phyloP scores from a whole-genome alignment of 2,329 filamentous ascomycete species.

The Chalaropsis ovoidea region DNA sequence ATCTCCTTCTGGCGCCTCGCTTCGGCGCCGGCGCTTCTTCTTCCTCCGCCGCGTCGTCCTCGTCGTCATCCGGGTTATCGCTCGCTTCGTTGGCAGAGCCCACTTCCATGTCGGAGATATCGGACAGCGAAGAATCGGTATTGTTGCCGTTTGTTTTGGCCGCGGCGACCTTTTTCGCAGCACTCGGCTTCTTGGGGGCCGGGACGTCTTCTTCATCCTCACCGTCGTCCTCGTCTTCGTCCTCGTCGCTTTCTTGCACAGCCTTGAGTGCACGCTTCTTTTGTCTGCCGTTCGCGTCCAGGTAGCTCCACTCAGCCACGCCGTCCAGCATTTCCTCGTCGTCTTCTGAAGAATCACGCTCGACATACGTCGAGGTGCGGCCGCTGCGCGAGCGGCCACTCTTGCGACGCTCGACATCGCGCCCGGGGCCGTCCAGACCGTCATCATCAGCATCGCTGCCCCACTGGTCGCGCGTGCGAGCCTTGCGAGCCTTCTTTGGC shows the following conservation, averaged over 20 bases:
- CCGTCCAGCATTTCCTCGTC: slow-evolving; percentile 53
- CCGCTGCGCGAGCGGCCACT: slow-evolving; percentile 42
- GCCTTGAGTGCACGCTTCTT: slow-evolving; percentile 23
- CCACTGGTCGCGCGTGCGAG: slow-evolving; percentile 21
- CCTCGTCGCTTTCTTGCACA: slow-evolving; percentile 26
- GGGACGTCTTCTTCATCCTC: slow-evolving; percentile 2
- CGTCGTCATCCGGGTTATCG: not conserved
- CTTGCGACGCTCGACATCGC: slow-evolving; percentile 41
- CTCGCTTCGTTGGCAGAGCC: slow-evolving; percentile 1
- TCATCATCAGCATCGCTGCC: slow-evolving; percentile 24
- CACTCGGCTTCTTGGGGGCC: slow-evolving; percentile 4
- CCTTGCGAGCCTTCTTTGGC: slow-evolving; percentile 21
- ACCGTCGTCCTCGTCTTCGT: slow-evolving; percentile 27
- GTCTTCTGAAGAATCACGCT: slow-evolving; percentile 48
- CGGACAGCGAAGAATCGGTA: slow-evolving; percentile 24
- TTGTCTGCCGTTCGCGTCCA: slow-evolving; percentile 30
- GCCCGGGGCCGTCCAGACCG: not conserved
- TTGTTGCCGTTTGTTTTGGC: slow-evolving; percentile 14
- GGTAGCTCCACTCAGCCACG: slow-evolving; percentile 50
- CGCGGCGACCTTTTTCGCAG: not conserved
- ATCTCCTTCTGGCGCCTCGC: slow-evolving; percentile 16
- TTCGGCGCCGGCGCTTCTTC: not conserved
- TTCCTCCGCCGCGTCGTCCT: slow-evolving; percentile 3
- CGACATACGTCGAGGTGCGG: slow-evolving; percentile 39
- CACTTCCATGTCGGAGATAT: slow-evolving; percentile 24